Evolutionary conservation across 495 filamentous ascomycete genomes (phyloP), one percentile per base, ranked within the genome.

Genomic region (Aspergillus ellipticus): DNA sequence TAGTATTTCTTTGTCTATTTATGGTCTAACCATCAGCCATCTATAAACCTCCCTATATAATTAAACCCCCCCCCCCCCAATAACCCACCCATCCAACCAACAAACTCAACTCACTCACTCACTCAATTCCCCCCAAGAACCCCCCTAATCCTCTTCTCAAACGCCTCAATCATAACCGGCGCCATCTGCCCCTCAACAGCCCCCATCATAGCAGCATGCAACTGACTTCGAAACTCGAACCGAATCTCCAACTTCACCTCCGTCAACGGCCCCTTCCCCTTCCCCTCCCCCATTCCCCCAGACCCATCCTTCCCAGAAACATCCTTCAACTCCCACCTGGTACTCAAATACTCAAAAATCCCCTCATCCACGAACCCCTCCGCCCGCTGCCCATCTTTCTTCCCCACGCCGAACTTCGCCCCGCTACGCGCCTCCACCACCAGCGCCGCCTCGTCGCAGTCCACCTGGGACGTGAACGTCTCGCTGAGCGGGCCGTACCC

Each of bases 151-250:
- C 89, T 77, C 75, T 79, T 80, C 78, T 96, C 92, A 79, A 97
- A 98, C 26, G 94, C 94, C 73, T 88, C 84, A 63, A 98, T 87
- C 92, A 98, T 94, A 49, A 88, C 75, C 10, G 80, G 82, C 21
- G 89, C 93, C 63, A 96, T 86, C 72, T 88, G 89, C 41, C 89
- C 89, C 63, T 89, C 89, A 42, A 92, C 81, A 22, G 87, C 87
- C 49, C 84, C 75, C 70, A 90, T 93, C 61, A 96, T 71, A 20
- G 84, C 82, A 53, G 81, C 85, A 79, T 96, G 92, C 60, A 92
- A 67, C 49, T 92, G 88, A 74, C 90, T 97, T 60, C 81, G 77
- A 68, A 97, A 97, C 73, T 82, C 78, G 66, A 90, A 96, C 58
- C 83, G 80, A 57, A 98, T 84, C 54, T 78, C 75, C 62, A 98